phyloP scores from a whole-genome alignment of 1,139 yeast species.

The Yamadazyma dushanensis region DNA sequence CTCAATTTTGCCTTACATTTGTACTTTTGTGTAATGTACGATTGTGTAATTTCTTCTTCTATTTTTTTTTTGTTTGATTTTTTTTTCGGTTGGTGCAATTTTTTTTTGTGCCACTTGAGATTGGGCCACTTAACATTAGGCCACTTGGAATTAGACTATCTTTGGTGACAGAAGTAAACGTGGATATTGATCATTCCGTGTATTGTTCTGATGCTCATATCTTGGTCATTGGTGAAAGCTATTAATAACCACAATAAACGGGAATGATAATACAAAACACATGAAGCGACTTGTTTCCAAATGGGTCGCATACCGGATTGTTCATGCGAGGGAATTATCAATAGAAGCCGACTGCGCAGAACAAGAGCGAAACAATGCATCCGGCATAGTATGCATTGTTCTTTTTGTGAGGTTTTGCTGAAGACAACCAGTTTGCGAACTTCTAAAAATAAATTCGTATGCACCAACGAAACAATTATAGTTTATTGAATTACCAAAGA shows the following conservation, averaged over 20 bases:
- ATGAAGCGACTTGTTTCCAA: background rate
- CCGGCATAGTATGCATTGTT: background rate
- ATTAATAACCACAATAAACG: conserved; percentile 2
- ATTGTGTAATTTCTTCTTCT: no score
- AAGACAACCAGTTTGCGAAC: background rate
- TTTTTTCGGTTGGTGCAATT: no score
- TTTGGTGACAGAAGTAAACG: no score
- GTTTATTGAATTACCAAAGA: background rate
- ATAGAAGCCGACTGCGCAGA: background rate
- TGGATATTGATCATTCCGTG: no score
- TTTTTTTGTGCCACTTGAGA: no score
- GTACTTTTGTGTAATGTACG: no score
- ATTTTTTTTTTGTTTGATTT: no score
- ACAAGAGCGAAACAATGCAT: background rate
- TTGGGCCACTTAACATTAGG: no score
- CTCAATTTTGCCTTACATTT: no score
- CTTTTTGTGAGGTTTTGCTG: background rate
- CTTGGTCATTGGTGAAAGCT: no score
- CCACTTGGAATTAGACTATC: no score
- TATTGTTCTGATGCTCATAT: no score
- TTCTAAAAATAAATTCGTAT: conserved; percentile 4
- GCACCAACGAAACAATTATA: background rate
- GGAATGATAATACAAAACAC: conserved; percentile 3
- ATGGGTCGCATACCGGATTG: background rate
- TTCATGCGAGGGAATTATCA: background rate